Conservation (phyloP, 1,284 basidiomycete species). For the Schizopora paradoxa region DNA sequence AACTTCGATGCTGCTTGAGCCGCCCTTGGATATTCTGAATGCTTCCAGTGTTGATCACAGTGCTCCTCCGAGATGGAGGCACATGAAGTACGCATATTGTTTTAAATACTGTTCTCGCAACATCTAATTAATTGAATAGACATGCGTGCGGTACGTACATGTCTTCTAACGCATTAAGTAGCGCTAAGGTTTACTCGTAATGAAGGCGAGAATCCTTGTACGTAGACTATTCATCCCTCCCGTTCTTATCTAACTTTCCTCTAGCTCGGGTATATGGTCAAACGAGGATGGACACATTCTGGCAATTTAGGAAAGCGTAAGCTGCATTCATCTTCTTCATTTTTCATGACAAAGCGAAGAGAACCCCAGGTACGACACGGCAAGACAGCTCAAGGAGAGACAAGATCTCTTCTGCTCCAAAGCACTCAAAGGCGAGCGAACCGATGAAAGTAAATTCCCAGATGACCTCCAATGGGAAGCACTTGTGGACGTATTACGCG, state of each 20-base stretch:
- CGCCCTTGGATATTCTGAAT: conserved; percentile 23
- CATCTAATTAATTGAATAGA: conserved; percentile 2
- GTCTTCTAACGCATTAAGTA: background rate
- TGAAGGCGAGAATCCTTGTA: conserved; percentile 23
- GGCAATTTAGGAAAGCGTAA: conserved; percentile 38
- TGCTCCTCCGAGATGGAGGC: conserved; percentile 20
- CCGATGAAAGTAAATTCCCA: conserved; percentile 41
- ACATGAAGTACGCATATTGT: conserved; percentile 23
- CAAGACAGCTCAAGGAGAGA: conserved; percentile 35
- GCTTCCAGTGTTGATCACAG: conserved; percentile 13
- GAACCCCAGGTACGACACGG: conserved; percentile 32
- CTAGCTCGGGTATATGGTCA: conserved; percentile 11
- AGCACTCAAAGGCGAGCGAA: conserved; percentile 29
- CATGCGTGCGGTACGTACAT: conserved; percentile 17
- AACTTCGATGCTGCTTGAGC: conserved; percentile 27
- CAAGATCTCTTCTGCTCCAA: conserved; percentile 38
- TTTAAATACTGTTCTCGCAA: background rate
- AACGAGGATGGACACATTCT: conserved; percentile 38
- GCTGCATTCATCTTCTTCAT: background rate
- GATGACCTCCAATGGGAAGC: conserved; percentile 47
- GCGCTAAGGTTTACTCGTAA: background rate
- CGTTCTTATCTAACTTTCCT: background rate
- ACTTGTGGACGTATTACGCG: conserved; percentile 48
- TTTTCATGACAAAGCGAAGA: background rate
- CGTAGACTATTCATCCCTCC: conserved; percentile 1